Evolutionary conservation across 1,139 yeast species (phyloP).

Genomic region (Meyerozyma smithsonii): DNA sequence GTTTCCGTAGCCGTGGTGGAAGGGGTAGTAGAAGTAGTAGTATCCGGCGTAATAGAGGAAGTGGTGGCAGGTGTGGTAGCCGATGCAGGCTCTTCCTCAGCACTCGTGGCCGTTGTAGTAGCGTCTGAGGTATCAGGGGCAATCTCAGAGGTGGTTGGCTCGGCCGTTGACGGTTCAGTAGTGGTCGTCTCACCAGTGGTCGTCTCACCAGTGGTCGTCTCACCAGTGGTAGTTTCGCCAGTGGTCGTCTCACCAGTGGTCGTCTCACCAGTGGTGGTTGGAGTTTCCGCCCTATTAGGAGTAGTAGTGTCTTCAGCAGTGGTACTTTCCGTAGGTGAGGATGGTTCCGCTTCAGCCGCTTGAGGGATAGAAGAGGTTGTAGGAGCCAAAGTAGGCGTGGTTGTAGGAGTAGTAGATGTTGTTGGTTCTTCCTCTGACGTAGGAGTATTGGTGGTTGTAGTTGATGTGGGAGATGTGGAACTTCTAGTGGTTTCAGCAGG

Average conservation of each 20-base stretch:
- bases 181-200: background rate
- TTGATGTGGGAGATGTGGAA: background rate
- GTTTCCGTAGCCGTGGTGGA: background rate
- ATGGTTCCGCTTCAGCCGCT: background rate
- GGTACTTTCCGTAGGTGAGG: background rate
- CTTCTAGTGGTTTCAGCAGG: background rate
- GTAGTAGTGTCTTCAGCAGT: background rate
- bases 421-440: background rate
- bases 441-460: background rate
- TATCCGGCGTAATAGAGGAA: background rate
- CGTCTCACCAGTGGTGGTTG: background rate
- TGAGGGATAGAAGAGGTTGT: background rate
- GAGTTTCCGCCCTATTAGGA: background rate
- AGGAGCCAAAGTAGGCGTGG: background rate
- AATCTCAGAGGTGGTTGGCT: background rate
- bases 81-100: background rate
- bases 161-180: background rate
- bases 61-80: constrained; percentile 1
- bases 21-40: background rate
- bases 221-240: background rate
- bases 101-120: background rate
- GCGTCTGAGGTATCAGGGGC: background rate
- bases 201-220: background rate
- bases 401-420: background rate
- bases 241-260: background rate